phyloP scores from a whole-genome alignment of 805 yeast genomes.

The Jamesozyma gamospora region DNA sequence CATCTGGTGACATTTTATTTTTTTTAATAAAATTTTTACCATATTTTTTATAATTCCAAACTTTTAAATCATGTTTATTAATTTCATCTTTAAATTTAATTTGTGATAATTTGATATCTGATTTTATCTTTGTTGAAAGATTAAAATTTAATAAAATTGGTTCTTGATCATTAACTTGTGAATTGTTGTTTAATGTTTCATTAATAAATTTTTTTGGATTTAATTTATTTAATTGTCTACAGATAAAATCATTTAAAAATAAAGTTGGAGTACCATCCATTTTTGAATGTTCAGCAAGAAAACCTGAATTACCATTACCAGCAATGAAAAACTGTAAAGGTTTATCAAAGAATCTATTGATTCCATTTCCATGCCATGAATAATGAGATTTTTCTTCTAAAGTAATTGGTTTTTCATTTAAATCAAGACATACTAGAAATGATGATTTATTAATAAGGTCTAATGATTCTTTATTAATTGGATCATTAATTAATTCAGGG shows the following conservation, averaged over 20 bases:
- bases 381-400: constrained; percentile 74
- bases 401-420: constrained; percentile 54
- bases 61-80: constrained; percentile 59
- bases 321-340: constrained; percentile 77
- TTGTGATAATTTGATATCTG: constrained; percentile 47
- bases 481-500: constrained; percentile 45
- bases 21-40: constrained; percentile 82
- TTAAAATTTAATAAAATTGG: constrained; percentile 41
- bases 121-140: constrained; percentile 41
- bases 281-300: constrained; percentile 91
- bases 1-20: constrained; percentile 86
- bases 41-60: constrained; percentile 71
- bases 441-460: constrained; percentile 67
- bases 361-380: constrained; percentile 94
- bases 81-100: constrained; percentile 43
- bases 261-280: constrained; percentile 98
- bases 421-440: constrained; percentile 70
- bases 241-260: constrained; percentile 69
- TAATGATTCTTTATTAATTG: constrained; percentile 51
- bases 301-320: constrained; percentile 81
- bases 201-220: constrained; percentile 26
- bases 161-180: background rate
- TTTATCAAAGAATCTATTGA: constrained; percentile 85
- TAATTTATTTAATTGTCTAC: constrained; percentile 44
- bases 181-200: background rate